phyloP scores from a whole-genome alignment of 2,329 filamentous ascomycete species.

The Monilinia aucupariae region DNA sequence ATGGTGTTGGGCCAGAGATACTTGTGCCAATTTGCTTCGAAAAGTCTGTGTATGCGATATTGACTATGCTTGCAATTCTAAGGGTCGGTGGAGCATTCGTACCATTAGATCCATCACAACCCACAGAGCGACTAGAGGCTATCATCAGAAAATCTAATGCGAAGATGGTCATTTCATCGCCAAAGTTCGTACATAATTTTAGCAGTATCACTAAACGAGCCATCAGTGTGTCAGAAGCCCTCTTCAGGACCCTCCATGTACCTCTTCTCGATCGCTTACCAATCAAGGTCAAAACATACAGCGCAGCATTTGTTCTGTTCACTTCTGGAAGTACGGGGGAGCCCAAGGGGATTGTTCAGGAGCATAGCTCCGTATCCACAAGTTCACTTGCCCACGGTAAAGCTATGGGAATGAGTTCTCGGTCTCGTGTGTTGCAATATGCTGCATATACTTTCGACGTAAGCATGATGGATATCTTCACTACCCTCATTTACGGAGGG shows the following conservation, averaged over 20 bases:
- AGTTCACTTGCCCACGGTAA: conserved; percentile 1
- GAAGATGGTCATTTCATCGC: conserved; percentile 1
- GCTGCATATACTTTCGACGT: conserved; percentile 25
- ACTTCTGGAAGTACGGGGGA: conserved; percentile 33
- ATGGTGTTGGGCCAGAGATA: conserved; percentile 4
- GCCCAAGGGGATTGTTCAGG: conserved; percentile 24
- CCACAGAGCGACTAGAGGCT: conserved; percentile 13
- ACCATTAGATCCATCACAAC: conserved; percentile 17
- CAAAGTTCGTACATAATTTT: not conserved
- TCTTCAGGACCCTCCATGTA: not conserved
- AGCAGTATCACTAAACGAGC: not conserved
- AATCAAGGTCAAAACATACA: not conserved
- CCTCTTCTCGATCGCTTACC: not conserved
- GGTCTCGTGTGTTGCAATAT: conserved; percentile 21
- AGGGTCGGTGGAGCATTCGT: conserved; percentile 33
- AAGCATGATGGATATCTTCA: conserved; percentile 24
- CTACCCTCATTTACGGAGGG: conserved; percentile 24
- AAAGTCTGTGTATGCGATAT: conserved; percentile 28
- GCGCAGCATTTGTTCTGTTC: conserved; percentile 19
- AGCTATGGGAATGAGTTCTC: not conserved
- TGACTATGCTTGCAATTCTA: conserved; percentile 31
- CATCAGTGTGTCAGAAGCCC: not conserved
- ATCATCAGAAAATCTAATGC: conserved; percentile 9
- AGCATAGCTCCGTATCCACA: conserved; percentile 21
- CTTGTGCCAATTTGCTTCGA: conserved; percentile 26